Evolutionary conservation across 495 filamentous ascomycete species (phyloP), one percentile per base, ranked within the genome.

Genomic region (Daldinia grandis): DNA sequence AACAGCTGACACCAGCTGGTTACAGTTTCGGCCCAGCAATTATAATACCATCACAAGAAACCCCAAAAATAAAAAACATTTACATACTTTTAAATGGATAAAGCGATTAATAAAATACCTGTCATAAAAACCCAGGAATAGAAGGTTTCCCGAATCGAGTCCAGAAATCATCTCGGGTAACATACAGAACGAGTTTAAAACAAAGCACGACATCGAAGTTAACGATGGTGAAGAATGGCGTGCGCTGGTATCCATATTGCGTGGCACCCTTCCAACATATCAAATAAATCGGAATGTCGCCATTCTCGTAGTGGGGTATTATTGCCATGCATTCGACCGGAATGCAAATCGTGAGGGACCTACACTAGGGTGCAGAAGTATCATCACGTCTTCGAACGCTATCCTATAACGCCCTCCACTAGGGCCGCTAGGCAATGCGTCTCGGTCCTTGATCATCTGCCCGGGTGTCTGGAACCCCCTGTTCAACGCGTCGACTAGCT

Each of bases 181-280:
- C 17, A 1, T 19, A 53, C 59, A 62, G 31, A 62, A 50, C 30
- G 1, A 62, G 59, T 53, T 38, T 53, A 53, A 62, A 40, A 76
- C 54, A 53, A 53, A 69, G 66, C 68, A 66, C 62, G 55, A 66
- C 68, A 71, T 70, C 14, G 4, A 4, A 31, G 3, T 40, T 24
- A 49, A 9, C 53, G n/a, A 71, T 56, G 44, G 57, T 57, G 55
- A 40, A 47, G 44, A 57, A 71, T 67, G 62, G 47, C 62, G 68
- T 54, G 42, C 58, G 55, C 28, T 47, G 12, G 8, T 50, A 62
- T 50, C 15, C 19, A 56, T 37, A 47, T 71, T 37, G 50, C 47
- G 68, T 7, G 24, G 65, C 28, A 44, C 24, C 30, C 19, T 65
- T 54, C 17, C 28, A 14, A 37, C 17, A 42, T n/a, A 33, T 58